These are phyloP conservation scores for Phialemonium atrogriseum DNA, from an alignment of 2,329 filamentous ascomycete species.

Conservation along the genomic window DNA sequence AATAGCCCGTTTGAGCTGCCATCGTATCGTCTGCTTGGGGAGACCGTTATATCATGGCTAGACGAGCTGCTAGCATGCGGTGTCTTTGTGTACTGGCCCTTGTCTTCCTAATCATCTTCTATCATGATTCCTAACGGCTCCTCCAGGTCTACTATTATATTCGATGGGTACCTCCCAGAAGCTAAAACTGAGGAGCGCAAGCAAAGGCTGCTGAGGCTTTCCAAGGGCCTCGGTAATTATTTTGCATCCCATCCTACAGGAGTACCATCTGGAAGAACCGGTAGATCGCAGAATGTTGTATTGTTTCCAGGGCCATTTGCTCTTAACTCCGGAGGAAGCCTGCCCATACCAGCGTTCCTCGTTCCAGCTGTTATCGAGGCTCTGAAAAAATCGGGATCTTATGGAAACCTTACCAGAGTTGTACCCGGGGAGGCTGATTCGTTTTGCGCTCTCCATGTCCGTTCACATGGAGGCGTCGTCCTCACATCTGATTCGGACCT, in stretches of 20 bases:
- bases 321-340: constrained; percentile 19
- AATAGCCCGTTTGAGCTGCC: constrained; percentile 45
- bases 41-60: constrained; percentile 54
- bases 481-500: constrained; percentile 87
- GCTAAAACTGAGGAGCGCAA: constrained; percentile 57
- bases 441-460: constrained; percentile 63
- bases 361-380: constrained; percentile 71
- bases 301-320: constrained; percentile 13
- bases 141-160: constrained; percentile 63
- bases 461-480: constrained; percentile 44
- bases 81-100: constrained; percentile 50
- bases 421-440: constrained; percentile 80
- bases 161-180: constrained; percentile 72
- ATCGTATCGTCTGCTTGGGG: constrained; percentile 55
- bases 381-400: constrained; percentile 38
- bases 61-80: constrained; percentile 44
- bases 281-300: background rate
- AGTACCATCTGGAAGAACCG: constrained; percentile 17
- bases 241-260: constrained; percentile 24
- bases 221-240: constrained; percentile 45
- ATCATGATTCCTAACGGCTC: constrained; percentile 2
- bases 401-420: constrained; percentile 38
- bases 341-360: constrained; percentile 54
- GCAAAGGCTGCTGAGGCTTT: constrained; percentile 49
- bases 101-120: constrained; percentile 2